Evolutionary conservation across 345 rosid species (phyloP), one percentile per base, ranked within the genome.

Genomic region (Moricandia arvensis): DNA sequence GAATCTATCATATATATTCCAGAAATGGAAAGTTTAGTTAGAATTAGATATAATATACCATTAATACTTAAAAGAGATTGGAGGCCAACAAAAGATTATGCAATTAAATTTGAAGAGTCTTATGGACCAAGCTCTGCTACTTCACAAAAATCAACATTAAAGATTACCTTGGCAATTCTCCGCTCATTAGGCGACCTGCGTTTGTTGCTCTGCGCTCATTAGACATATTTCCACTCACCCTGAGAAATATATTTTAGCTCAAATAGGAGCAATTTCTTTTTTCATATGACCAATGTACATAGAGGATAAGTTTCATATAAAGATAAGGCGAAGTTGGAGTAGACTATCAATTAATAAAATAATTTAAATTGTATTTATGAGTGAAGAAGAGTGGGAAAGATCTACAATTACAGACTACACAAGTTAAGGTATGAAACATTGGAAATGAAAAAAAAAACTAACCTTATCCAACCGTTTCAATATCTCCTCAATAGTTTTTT

Each of bases 401-500:
- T 38, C 0, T 15, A 27, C 35, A 43, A 1, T 21, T 21, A 21
- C 24, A 47, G 7, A 31, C 15, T 13, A 43, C 16, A 13, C 49
- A 12, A 43, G 16, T 15, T 43, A 43, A 13, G 51, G 51, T 12
- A 7, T 43, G 16, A 13, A 41, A 13, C 16, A 43, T 43, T 43
- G 15, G 6, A 1, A 13, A 12, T 43, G 15, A 43, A 43, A 43
- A n/a, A n/a, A n/a, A n/a, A 13, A 43, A 13, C 2, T 12, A 43
- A 4, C 51, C 1, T 43, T 13, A 43, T 4, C 51, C 51, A 43
- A 13, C 16, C 1, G 16, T 43, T 13, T 41, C 13, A 24, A 24
- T 59, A 95, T 97, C 97, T 91, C 92, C 84, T 92, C 97, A 79
- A 90, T 66, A 66, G 94, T 97, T 87, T 92, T 97, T 83, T 90